phyloP scores from a whole-genome alignment of 2,329 filamentous ascomycete species.

The Amauroascus niger region DNA sequence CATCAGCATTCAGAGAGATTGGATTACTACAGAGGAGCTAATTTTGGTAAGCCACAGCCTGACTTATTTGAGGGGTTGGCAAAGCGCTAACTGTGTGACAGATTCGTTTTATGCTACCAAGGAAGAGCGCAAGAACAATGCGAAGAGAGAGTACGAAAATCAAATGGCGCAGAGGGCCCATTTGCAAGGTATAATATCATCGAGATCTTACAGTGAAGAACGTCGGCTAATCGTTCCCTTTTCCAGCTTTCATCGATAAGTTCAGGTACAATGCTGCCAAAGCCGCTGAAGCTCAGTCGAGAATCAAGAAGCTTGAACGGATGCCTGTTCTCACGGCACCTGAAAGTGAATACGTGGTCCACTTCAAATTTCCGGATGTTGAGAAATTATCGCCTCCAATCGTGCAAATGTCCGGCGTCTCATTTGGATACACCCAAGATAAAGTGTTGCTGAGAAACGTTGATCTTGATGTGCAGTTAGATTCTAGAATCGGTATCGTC shows the following conservation, averaged over 20 bases:
- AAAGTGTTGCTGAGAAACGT: constrained; percentile 73
- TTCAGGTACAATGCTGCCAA: constrained; percentile 99
- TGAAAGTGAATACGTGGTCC: constrained; percentile 87
- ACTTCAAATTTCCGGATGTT: constrained; percentile 95
- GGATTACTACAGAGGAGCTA: constrained; percentile 96
- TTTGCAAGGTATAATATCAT: constrained; percentile 52
- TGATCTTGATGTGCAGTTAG: constrained; percentile 91
- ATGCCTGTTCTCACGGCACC: constrained; percentile 88
- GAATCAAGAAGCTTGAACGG: constrained; percentile 97
- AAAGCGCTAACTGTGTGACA: constrained; percentile 22
- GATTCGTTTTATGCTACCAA: constrained; percentile 95
- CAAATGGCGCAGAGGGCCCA: constrained; percentile 92
- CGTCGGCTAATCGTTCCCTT: neutral
- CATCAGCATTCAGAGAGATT: constrained; percentile 95
- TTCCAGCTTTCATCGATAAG: constrained; percentile 85
- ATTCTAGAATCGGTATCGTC: constrained; percentile 98
- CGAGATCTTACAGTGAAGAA: neutral
- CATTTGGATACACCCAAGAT: constrained; percentile 77
- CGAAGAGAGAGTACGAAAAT: constrained; percentile 95
- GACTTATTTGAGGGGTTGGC: neutral
- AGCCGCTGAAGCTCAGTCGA: constrained; percentile 92
- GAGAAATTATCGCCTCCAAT: constrained; percentile 97
- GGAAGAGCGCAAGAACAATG: constrained; percentile 92
- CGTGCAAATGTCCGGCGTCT: constrained; percentile 89
- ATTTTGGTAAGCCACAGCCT: constrained; percentile 52